phyloP scores from a whole-genome alignment of 1,284 basidiomycete species.

The Cystobasidium slooffiae region DNA sequence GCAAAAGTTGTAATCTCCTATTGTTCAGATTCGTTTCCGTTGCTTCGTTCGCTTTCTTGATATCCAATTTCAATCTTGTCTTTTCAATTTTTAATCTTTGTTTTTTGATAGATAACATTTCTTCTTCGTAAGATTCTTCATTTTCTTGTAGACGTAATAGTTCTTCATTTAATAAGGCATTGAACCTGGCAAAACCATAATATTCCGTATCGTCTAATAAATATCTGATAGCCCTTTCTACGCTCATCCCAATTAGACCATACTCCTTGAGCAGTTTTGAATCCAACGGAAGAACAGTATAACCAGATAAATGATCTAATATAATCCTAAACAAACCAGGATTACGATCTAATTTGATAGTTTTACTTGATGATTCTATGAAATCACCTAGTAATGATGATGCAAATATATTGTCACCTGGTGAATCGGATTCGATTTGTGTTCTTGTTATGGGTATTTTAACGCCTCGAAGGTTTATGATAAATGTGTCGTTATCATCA shows the following conservation, averaged over 20 bases:
- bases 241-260: constrained; percentile 1
- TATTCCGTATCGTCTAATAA: constrained; percentile 25
- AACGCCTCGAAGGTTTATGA: constrained; percentile 7
- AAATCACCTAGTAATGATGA: constrained; percentile 29
- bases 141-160: not conserved
- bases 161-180: not conserved
- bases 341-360: constrained; percentile 11
- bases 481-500: not conserved
- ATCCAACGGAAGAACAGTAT: constrained; percentile 29
- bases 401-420: constrained; percentile 15
- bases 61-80: constrained; percentile 4
- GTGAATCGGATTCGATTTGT: constrained; percentile 13
- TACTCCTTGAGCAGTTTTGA: not conserved
- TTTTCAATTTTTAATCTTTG: not conserved
- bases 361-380: constrained; percentile 8
- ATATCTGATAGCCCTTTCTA: constrained; percentile 9
- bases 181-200: constrained; percentile 16
- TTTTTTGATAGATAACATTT: not conserved
- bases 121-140: not conserved
- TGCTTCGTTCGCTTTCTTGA: not conserved
- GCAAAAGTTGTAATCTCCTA: constrained; percentile 1
- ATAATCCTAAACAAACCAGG: constrained; percentile 18
- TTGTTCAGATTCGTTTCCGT: not conserved
- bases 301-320: constrained; percentile 25
- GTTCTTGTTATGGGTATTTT: not conserved